Conservation (phyloP, 495 filamentous ascomycete species). For the Emericellopsis terricola region DNA sequence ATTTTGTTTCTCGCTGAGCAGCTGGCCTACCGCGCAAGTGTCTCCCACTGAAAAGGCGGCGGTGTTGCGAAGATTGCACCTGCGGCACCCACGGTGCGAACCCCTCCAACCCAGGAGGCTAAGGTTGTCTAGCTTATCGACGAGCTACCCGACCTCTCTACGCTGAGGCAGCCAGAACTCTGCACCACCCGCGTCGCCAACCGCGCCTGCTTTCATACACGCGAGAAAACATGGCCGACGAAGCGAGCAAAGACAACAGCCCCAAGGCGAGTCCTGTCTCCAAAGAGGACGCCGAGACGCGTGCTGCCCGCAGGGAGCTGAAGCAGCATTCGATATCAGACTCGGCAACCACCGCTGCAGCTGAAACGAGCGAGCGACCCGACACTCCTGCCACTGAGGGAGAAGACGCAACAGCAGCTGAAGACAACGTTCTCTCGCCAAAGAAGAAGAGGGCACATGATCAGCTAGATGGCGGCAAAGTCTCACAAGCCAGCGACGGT, state of each 20-base stretch:
- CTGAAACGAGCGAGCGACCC: slow-evolving; percentile 1
- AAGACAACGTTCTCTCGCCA: slow-evolving; percentile 24
- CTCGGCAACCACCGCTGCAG: slow-evolving; percentile 11
- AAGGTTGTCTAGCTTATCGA: too few relatives aligned
- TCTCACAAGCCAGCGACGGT: slow-evolving; percentile 9
- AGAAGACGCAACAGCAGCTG: slow-evolving; percentile 9
- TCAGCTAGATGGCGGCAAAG: slow-evolving; percentile 25
- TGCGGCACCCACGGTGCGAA: too few relatives aligned
- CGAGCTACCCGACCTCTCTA: too few relatives aligned
- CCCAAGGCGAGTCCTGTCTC: slow-evolving; percentile 7
- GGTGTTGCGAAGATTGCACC: too few relatives aligned
- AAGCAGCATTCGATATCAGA: slow-evolving; percentile 36
- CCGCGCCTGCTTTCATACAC: too few relatives aligned
- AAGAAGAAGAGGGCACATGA: slow-evolving; percentile 40
- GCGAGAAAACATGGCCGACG: not conserved
- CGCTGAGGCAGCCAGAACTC: too few relatives aligned
- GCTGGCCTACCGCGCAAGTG: too few relatives aligned
- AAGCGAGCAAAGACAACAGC: not conserved
- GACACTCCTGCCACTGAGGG: slow-evolving; percentile 7
- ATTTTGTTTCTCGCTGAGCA: too few relatives aligned
- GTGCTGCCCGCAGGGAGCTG: slow-evolving; percentile 33
- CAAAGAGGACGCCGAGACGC: slow-evolving; percentile 35
- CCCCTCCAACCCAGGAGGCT: too few relatives aligned
- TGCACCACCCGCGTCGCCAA: too few relatives aligned
- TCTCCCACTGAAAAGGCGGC: too few relatives aligned